phyloP scores from a whole-genome alignment of 2,329 filamentous ascomycete genomes.

The Fusarium sp. region DNA sequence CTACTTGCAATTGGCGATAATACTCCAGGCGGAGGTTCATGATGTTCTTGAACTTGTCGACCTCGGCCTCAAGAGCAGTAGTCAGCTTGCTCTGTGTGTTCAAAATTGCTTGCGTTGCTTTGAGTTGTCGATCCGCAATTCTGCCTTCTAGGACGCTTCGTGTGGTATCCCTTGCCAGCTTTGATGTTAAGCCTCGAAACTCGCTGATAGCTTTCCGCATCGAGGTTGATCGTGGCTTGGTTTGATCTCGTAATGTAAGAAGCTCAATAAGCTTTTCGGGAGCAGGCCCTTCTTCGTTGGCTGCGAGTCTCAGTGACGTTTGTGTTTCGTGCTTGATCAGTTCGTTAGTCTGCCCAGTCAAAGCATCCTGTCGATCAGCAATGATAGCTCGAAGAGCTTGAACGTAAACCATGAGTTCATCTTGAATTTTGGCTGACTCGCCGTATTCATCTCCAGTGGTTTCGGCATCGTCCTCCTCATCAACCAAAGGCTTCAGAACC shows the following conservation, averaged over 20 bases:
- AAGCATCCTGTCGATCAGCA: slow-evolving; percentile 79
- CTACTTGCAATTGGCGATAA: slow-evolving; percentile 86
- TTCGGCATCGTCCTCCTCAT: slow-evolving; percentile 79
- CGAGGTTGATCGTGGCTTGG: slow-evolving; percentile 68
- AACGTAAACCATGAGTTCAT: slow-evolving; percentile 88
- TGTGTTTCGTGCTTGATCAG: slow-evolving; percentile 79
- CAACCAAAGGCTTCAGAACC: slow-evolving; percentile 79
- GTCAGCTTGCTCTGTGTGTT: slow-evolving; percentile 61
- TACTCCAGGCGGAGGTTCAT: slow-evolving; percentile 91
- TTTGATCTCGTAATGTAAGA: slow-evolving; percentile 55
- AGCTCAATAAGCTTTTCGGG: slow-evolving; percentile 70
- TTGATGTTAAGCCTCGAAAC: slow-evolving; percentile 74
- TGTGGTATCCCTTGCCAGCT: slow-evolving; percentile 47
- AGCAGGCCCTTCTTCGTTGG: slow-evolving; percentile 72
- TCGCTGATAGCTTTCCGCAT: slow-evolving; percentile 76
- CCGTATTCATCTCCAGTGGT: slow-evolving; percentile 91
- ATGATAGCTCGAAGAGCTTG: slow-evolving; percentile 79
- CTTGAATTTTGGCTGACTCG: slow-evolving; percentile 85
- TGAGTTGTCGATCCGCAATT: slow-evolving; percentile 72
- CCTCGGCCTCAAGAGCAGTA: slow-evolving; percentile 69
- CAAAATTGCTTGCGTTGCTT: slow-evolving; percentile 64
- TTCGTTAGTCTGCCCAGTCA: slow-evolving; percentile 81
- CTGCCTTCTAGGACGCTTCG: slow-evolving; percentile 74
- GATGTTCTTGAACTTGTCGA: slow-evolving; percentile 77
- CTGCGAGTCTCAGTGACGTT: slow-evolving; percentile 68